Percentiles rank a stretch among this genome's conserved stretches.
Conservation (phyloP, 495 filamentous ascomycete genomes). For the Aspergillus avenaceus region DNA sequence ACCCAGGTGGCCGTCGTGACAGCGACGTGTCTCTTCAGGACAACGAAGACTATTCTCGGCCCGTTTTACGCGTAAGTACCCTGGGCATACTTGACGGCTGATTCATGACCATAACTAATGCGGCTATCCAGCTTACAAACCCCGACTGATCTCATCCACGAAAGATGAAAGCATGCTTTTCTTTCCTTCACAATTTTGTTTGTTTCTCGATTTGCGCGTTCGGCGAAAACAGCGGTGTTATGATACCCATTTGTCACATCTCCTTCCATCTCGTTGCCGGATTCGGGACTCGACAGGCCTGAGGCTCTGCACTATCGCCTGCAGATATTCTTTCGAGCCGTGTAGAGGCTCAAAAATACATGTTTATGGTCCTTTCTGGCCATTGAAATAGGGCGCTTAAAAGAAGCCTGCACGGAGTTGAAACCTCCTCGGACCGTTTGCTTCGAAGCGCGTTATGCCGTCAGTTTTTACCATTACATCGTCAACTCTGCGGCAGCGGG, state of each 20-base stretch:
- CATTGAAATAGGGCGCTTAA: not conserved
- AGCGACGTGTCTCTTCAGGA: conserved; percentile 52
- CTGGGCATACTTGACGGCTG: not conserved
- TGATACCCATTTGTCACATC: conserved; percentile 45
- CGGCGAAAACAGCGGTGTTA: conserved; percentile 37
- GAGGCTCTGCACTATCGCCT: not conserved
- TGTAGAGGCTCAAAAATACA: too few relatives aligned
- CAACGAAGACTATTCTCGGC: conserved; percentile 55
- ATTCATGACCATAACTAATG: conserved; percentile 16
- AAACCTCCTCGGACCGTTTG: too few relatives aligned
- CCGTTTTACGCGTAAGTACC: conserved; percentile 49
- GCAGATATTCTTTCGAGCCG: too few relatives aligned
- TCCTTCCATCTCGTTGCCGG: conserved; percentile 24
- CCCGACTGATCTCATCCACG: conserved; percentile 34
- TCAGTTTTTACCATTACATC: not conserved
- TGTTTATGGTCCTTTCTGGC: not conserved
- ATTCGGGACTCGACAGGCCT: conserved; percentile 12
- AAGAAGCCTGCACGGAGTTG: not conserved
- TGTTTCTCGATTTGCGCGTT: conserved; percentile 32
- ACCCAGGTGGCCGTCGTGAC: conserved; percentile 43
- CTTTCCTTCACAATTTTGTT: conserved; percentile 14
- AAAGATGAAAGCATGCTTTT: conserved; percentile 1
- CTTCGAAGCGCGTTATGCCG: too few relatives aligned
- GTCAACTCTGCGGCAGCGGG: not conserved
- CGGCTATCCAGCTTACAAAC: conserved; percentile 44